phyloP scores from a whole-genome alignment of 345 rosid genomes.

The Populus tremula region DNA sequence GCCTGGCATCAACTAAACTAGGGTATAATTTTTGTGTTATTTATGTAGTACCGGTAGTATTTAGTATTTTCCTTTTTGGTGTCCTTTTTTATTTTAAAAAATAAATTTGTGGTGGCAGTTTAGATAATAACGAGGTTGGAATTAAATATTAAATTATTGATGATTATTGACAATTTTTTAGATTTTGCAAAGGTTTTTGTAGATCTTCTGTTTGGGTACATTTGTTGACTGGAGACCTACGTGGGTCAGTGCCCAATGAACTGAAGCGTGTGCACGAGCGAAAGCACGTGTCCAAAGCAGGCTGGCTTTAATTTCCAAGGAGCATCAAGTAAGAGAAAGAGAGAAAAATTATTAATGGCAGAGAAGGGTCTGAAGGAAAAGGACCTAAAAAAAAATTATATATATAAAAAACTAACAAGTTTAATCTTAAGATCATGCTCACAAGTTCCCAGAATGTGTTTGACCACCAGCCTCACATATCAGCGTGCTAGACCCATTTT shows the following conservation, averaged over 20 bases:
- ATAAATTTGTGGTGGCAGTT: not conserved
- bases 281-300: not conserved
- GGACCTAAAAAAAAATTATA: not conserved
- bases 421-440: not conserved
- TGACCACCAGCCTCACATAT: not conserved
- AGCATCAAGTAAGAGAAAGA: not conserved
- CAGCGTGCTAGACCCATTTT: not conserved
- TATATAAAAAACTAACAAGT: not conserved
- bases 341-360: not conserved
- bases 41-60: not conserved
- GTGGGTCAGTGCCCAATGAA: slow-evolving; percentile 1
- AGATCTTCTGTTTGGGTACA: slow-evolving; percentile 10
- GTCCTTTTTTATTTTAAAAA: not conserved
- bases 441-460: slow-evolving; percentile 5
- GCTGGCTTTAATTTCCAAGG: not conserved
- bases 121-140: slow-evolving; percentile 15
- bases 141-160: not conserved
- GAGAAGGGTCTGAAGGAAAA: not conserved
- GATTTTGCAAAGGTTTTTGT: slow-evolving; percentile 7
- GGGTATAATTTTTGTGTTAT: not conserved
- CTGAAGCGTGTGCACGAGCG: slow-evolving; percentile 14
- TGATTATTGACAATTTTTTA: not conserved
- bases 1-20: slow-evolving; percentile 29
- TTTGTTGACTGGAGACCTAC: slow-evolving; percentile 26
- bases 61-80: not conserved